phyloP scores from a whole-genome alignment of 2,329 filamentous ascomycete genomes.

The Westerdykella ornata region DNA sequence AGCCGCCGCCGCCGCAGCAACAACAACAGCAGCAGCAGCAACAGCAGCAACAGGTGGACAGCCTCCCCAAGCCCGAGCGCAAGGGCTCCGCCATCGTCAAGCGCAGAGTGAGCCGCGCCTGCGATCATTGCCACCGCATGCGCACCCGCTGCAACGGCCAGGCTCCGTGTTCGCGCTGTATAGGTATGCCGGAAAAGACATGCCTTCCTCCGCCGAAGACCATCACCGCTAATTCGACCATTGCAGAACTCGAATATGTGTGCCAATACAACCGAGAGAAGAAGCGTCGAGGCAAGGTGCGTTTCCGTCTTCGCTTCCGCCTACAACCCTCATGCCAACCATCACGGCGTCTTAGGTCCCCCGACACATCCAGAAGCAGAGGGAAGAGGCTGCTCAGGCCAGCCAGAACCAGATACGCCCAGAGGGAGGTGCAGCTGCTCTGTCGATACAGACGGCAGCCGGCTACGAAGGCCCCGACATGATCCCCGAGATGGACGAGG shows the following conservation, averaged over 20 bases:
- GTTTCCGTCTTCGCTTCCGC: neutral
- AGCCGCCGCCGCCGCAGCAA: neutral
- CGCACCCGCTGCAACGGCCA: constrained; percentile 91
- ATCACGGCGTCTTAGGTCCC: constrained; percentile 20
- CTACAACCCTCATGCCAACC: constrained; percentile 40
- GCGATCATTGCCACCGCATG: constrained; percentile 92
- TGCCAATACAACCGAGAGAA: constrained; percentile 89
- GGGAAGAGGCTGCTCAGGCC: constrained; percentile 28
- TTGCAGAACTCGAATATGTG: constrained; percentile 70
- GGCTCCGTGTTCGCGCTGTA: constrained; percentile 83
- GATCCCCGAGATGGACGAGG: constrained; percentile 32
- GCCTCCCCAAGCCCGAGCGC: constrained; percentile 23
- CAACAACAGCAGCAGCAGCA: neutral
- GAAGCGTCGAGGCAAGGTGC: constrained; percentile 89
- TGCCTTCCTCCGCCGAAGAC: neutral
- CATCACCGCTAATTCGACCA: constrained; percentile 9
- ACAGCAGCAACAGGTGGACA: neutral
- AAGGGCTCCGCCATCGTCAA: constrained; percentile 58
- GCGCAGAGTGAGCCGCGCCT: constrained; percentile 82
- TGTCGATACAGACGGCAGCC: constrained; percentile 17
- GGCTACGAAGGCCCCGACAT: constrained; percentile 24
- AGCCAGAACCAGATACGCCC: constrained; percentile 16
- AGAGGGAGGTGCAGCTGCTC: constrained; percentile 20
- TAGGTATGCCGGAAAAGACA: constrained; percentile 56
- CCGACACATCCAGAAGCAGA: constrained; percentile 35